These are phyloP conservation scores for Didymella glomerata DNA, from an alignment of 2,329 filamentous ascomycete species.

Conservation along the genomic window DNA sequence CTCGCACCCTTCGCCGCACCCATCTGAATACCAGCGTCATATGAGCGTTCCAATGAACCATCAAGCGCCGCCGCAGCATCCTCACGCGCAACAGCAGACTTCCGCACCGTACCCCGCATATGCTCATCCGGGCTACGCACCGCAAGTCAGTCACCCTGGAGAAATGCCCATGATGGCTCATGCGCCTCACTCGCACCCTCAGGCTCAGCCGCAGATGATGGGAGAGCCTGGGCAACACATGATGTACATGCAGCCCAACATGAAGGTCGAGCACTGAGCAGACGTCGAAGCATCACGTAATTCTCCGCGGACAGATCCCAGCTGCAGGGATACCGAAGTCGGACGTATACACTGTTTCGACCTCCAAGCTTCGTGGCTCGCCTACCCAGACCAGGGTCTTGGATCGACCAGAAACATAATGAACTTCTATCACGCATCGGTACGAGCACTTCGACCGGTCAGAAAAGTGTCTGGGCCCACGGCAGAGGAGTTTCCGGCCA, in stretches of 20 bases:
- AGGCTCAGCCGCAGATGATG: slow-evolving; percentile 50
- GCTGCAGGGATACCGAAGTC: slow-evolving; percentile 16
- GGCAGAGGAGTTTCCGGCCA: slow-evolving; percentile 3
- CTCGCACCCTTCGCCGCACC: slow-evolving; percentile 48
- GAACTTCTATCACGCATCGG: slow-evolving; percentile 4
- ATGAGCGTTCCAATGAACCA: slow-evolving; percentile 50
- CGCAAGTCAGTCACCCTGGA: slow-evolving; percentile 45
- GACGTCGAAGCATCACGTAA: slow-evolving; percentile 12
- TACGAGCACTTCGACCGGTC: slow-evolving; percentile 11
- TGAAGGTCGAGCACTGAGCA: slow-evolving; percentile 52
- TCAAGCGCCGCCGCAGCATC: slow-evolving; percentile 36
- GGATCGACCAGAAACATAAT: slow-evolving; percentile 2
- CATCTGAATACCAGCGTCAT: slow-evolving; percentile 50
- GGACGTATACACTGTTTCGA: slow-evolving; percentile 14
- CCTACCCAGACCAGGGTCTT: slow-evolving; percentile 14
- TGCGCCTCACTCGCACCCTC: slow-evolving; percentile 42
- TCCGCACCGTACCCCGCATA: slow-evolving; percentile 42
- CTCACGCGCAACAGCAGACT: slow-evolving; percentile 39
- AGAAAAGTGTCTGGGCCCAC: slow-evolving; percentile 8
- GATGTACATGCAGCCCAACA: slow-evolving; percentile 52
- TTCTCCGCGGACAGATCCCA: slow-evolving; percentile 18
- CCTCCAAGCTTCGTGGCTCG: slow-evolving; percentile 16
- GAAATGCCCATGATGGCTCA: slow-evolving; percentile 52
- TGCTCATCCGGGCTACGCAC: slow-evolving; percentile 46
- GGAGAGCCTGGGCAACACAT: slow-evolving; percentile 50